phyloP scores from a whole-genome alignment of 768 basidiomycete species.

The Podaxis sp. region DNA sequence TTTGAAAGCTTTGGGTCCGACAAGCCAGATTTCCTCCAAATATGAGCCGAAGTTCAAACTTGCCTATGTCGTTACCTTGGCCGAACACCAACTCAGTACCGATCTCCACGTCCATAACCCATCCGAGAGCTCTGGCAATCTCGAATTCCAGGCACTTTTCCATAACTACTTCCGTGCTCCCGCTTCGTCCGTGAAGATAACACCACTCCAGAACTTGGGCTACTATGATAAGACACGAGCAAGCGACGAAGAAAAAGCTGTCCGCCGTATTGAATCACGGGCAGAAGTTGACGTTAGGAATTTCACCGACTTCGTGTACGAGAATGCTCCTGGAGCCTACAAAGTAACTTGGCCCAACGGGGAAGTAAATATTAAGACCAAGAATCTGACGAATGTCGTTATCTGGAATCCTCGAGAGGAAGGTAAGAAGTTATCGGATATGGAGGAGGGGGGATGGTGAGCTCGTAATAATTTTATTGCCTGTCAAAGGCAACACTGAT shows the following conservation, averaged over 20 bases:
- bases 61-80: slow-evolving; percentile 77
- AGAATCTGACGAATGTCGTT: slow-evolving; percentile 77
- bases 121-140: slow-evolving; percentile 39
- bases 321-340: slow-evolving; percentile 55
- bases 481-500: not conserved
- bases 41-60: slow-evolving; percentile 73
- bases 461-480: slow-evolving; percentile 19
- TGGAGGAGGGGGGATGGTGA: slow-evolving; percentile 89
- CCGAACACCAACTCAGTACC: slow-evolving; percentile 70
- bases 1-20: slow-evolving; percentile 60
- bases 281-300: slow-evolving; percentile 61
- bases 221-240: slow-evolving; percentile 84
- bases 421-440: slow-evolving; percentile 78
- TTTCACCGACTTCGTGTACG: slow-evolving; percentile 78
- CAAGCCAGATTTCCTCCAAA: slow-evolving; percentile 48
- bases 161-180: slow-evolving; percentile 86
- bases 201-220: slow-evolving; percentile 57
- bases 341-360: slow-evolving; percentile 59
- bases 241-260: slow-evolving; percentile 45
- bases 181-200: slow-evolving; percentile 54
- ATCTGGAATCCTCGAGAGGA: slow-evolving; percentile 90
- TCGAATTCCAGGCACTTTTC: slow-evolving; percentile 91
- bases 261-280: slow-evolving; percentile 57
- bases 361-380: slow-evolving; percentile 48
- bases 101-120: slow-evolving; percentile 81